Conservation (phyloP, 805 yeast species). For the Maudiozyma serrabonitensis region DNA sequence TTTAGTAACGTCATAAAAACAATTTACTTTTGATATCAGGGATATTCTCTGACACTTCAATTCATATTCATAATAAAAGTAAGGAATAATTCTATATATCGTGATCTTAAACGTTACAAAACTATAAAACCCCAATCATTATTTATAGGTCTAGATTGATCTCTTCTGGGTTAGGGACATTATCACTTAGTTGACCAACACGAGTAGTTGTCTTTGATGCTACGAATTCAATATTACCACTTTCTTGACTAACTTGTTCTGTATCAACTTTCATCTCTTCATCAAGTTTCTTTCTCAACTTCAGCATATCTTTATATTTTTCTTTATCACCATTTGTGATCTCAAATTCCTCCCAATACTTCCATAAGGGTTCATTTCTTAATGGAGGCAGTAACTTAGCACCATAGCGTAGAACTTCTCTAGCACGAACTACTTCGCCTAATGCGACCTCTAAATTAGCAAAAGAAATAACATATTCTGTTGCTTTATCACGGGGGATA, state of each 20-base stretch:
- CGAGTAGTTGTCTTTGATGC: constrained; percentile 27
- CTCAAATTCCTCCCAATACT: constrained; percentile 67
- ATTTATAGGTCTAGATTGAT: too few species aligned
- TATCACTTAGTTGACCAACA: neutral
- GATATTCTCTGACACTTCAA: too few species aligned
- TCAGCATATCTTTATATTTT: constrained; percentile 64
- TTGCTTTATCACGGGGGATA: constrained; percentile 35
- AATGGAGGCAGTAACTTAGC: constrained; percentile 34
- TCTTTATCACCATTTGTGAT: constrained; percentile 58
- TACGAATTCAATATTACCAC: constrained; percentile 36
- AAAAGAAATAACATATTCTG: constrained; percentile 42
- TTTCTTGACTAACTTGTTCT: constrained; percentile 16
- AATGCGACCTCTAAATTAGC: constrained; percentile 45
- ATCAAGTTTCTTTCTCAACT: constrained; percentile 39
- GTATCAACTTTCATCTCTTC: constrained; percentile 24
- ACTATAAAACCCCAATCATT: too few species aligned
- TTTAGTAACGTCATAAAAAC: neutral
- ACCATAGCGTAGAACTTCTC: constrained; percentile 52
- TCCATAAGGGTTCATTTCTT: constrained; percentile 41
- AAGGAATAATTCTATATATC: too few species aligned
- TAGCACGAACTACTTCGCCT: constrained; percentile 48
- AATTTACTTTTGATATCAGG: neutral
- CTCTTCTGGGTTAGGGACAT: too few species aligned
- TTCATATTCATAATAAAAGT: too few species aligned
- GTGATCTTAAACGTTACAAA: too few species aligned